phyloP scores from a whole-genome alignment of 2,329 filamentous ascomycete species.

The Shiraia sp. region DNA sequence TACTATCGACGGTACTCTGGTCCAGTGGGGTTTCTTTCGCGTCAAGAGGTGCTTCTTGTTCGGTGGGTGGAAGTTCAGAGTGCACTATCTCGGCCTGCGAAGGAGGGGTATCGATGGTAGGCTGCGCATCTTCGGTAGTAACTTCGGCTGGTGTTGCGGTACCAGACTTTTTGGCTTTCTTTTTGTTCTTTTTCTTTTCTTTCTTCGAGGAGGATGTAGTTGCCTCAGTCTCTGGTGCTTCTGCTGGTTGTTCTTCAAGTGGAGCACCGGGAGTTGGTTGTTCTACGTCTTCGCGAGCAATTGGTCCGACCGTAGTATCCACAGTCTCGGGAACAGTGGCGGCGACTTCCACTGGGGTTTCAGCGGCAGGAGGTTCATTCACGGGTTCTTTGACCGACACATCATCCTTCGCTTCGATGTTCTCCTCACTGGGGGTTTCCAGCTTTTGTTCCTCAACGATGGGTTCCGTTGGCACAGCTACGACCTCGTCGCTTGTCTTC shows the following conservation, averaged over 20 bases:
- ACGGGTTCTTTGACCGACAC: neutral
- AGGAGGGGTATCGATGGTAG: neutral
- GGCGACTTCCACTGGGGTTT: neutral
- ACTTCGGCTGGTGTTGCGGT: conserved; percentile 7
- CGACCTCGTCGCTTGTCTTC: neutral
- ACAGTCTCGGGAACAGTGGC: neutral
- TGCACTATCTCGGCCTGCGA: conserved; percentile 6
- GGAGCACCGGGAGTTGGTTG: neutral
- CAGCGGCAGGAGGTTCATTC: neutral
- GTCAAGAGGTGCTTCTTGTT: conserved; percentile 4
- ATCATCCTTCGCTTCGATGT: neutral
- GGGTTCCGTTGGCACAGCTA: conserved; percentile 1
- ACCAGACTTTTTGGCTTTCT: conserved; percentile 26
- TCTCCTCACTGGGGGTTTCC: neutral
- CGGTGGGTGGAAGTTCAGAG: neutral
- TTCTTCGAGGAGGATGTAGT: conserved; percentile 10
- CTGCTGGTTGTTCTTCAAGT: neutral
- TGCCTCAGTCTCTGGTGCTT: conserved; percentile 2
- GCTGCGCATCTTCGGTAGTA: neutral
- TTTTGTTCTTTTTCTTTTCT: conserved; percentile 38
- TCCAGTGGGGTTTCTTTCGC: neutral
- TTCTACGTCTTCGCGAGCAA: neutral
- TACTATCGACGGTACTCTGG: conserved; percentile 1
- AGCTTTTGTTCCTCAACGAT: neutral
- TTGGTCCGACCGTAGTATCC: neutral